Percentiles rank a stretch among this genome's conserved stretches.
Evolutionary conservation across 75 land plant species (phyloP).

Genomic region (Picea sitchensis): DNA sequence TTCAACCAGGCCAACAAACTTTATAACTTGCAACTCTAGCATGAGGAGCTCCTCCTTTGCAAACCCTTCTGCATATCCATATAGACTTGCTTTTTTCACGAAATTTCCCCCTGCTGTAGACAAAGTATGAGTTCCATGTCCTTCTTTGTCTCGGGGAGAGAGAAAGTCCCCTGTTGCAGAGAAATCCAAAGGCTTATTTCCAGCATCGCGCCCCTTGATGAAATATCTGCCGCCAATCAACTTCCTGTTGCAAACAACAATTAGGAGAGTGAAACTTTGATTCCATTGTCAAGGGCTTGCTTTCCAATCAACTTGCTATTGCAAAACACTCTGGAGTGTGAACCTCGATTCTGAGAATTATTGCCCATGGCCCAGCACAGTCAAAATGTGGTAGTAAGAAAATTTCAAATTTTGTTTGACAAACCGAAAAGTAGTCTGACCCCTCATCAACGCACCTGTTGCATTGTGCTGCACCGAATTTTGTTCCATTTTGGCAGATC

Average conservation of each 20-base stretch:
- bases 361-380: no score
- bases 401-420: no score
- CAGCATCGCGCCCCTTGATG: conserved; percentile 68
- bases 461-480: conserved; percentile 31
- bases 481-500: conserved; percentile 23
- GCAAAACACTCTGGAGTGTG: not conserved
- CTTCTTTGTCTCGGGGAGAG: conserved; percentile 82
- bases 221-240: conserved; percentile 81
- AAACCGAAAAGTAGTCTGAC: no score
- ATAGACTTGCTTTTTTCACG: conserved; percentile 51
- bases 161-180: conserved; percentile 41
- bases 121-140: conserved; percentile 86
- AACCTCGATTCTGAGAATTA: not conserved
- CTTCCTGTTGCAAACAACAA: conserved; percentile 60
- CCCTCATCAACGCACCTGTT: conserved; percentile 16
- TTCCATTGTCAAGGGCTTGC: not conserved
- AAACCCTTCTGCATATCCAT: conserved; percentile 61
- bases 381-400: no score
- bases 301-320: conserved; percentile 60
- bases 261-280: no score
- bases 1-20: conserved; percentile 95
- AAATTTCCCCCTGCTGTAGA: conserved; percentile 68
- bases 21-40: conserved; percentile 86
- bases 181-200: conserved; percentile 24
- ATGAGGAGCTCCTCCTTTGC: conserved; percentile 80